These are phyloP conservation scores for Beauveria sp. DNA, from an alignment of 2,329 filamentous ascomycete species.

Conservation along the genomic window DNA sequence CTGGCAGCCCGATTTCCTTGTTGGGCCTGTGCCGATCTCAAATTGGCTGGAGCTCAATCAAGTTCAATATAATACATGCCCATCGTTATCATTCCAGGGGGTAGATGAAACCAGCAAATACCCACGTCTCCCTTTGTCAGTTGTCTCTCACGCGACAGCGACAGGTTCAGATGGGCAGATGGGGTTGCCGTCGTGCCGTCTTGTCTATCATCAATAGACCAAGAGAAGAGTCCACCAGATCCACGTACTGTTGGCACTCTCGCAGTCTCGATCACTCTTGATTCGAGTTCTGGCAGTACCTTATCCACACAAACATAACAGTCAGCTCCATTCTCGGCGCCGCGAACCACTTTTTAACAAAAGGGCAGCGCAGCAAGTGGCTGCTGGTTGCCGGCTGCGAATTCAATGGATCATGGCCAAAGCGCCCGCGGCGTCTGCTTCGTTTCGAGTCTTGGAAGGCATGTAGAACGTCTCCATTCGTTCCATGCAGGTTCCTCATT, in stretches of 20 bases:
- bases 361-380: neutral
- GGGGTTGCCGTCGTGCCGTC: neutral
- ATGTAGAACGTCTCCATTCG: slow-evolving; percentile 12
- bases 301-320: neutral
- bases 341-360: neutral
- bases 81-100: too few relatives aligned
- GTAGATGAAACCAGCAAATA: too few relatives aligned
- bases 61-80: too few relatives aligned
- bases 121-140: too few relatives aligned
- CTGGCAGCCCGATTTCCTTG: too few relatives aligned
- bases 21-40: too few relatives aligned
- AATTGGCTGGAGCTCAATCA: too few relatives aligned
- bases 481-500: slow-evolving; percentile 11
- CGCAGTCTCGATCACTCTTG: neutral
- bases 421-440: neutral
- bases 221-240: neutral
- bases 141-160: neutral
- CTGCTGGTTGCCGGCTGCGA: neutral
- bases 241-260: neutral
- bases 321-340: neutral
- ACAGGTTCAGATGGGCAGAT: neutral
- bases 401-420: neutral
- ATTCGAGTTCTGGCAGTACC: neutral
- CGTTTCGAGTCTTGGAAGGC: neutral
- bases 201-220: neutral